Conservation (phyloP, 2,329 filamentous ascomycete species). For the Aspergillus persii region DNA sequence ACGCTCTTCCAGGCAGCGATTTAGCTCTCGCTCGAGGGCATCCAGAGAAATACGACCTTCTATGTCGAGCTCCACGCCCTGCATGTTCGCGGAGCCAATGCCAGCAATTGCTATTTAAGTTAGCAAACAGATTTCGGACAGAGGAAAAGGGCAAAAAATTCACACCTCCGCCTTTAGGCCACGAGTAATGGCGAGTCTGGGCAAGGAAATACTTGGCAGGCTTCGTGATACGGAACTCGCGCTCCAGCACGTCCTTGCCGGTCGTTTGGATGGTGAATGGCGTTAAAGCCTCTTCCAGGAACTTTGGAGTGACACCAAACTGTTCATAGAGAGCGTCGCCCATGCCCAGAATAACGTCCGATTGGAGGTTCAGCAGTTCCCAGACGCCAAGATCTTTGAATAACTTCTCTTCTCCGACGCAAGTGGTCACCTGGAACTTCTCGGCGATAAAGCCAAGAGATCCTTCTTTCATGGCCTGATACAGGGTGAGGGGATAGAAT, state of each 20-base stretch:
- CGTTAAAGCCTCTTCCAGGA: constrained; percentile 1
- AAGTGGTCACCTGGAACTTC: constrained; percentile 31
- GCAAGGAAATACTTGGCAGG: constrained; percentile 39
- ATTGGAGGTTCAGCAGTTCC: constrained; percentile 48
- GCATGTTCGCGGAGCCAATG: constrained; percentile 43
- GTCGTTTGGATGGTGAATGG: constrained; percentile 12
- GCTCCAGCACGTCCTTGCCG: constrained; percentile 7
- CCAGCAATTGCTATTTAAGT: constrained; percentile 22
- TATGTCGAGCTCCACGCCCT: not conserved
- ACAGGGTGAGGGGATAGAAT: constrained; percentile 46
- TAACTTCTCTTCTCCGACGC: constrained; percentile 30
- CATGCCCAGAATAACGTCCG: constrained; percentile 41
- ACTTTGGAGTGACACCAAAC: constrained; percentile 1
- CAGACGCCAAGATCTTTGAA: constrained; percentile 40
- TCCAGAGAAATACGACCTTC: constrained; percentile 42
- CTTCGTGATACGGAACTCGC: constrained; percentile 29
- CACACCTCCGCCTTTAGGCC: constrained; percentile 48
- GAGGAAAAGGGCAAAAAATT: not conserved
- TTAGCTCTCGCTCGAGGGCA: constrained; percentile 36
- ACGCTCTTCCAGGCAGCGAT: constrained; percentile 22
- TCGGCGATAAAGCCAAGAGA: constrained; percentile 29
- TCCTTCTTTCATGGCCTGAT: constrained; percentile 28
- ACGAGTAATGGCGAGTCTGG: constrained; percentile 50
- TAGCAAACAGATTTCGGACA: not conserved
- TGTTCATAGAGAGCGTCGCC: constrained; percentile 21